Evolutionary conservation across 2,329 filamentous ascomycete genomes (phyloP).

Genomic region (Bipolaris cookei): DNA sequence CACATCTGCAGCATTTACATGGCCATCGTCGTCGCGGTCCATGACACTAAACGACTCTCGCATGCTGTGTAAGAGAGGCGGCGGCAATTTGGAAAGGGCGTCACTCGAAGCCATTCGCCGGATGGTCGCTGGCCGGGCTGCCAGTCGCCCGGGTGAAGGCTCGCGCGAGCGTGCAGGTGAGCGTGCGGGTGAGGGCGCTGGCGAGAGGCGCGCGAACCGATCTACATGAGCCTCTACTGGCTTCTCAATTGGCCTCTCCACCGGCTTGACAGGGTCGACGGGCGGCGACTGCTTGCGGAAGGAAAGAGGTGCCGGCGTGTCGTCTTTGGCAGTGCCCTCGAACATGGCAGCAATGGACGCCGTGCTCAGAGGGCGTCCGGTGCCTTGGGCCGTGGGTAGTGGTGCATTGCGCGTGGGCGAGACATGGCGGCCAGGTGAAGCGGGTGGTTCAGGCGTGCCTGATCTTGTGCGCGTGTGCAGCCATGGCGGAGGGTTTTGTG

Average conservation of each 20-base stretch:
- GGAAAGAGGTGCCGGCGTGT: constrained; percentile 32
- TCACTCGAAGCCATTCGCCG: constrained; percentile 36
- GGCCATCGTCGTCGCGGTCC: constrained; percentile 85
- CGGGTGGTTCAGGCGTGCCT: constrained; percentile 36
- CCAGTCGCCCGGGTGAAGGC: constrained; percentile 13
- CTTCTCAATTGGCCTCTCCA: constrained; percentile 41
- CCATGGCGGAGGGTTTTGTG: constrained; percentile 45
- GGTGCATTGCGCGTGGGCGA: constrained; percentile 34
- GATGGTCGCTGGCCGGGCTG: constrained; percentile 34
- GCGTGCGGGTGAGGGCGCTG: constrained; percentile 9
- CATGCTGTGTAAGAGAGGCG: constrained; percentile 82
- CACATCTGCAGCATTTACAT: constrained; percentile 81
- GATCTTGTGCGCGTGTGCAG: constrained; percentile 42
- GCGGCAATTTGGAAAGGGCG: constrained; percentile 72
- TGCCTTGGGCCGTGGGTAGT: constrained; percentile 24
- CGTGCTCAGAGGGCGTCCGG: constrained; percentile 35
- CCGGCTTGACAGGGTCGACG: constrained; percentile 4
- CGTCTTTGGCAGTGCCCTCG: constrained; percentile 41
- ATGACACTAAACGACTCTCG: constrained; percentile 93
- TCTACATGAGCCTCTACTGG: constrained; percentile 46
- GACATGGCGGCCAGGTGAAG: constrained; percentile 38
- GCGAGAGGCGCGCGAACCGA: background rate
- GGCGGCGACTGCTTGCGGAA: constrained; percentile 14
- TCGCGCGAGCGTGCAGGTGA: constrained; percentile 20
- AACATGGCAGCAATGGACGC: constrained; percentile 48